Conservation (phyloP, 352 stramenopile genomes). For the Vaucheria bursata region DNA sequence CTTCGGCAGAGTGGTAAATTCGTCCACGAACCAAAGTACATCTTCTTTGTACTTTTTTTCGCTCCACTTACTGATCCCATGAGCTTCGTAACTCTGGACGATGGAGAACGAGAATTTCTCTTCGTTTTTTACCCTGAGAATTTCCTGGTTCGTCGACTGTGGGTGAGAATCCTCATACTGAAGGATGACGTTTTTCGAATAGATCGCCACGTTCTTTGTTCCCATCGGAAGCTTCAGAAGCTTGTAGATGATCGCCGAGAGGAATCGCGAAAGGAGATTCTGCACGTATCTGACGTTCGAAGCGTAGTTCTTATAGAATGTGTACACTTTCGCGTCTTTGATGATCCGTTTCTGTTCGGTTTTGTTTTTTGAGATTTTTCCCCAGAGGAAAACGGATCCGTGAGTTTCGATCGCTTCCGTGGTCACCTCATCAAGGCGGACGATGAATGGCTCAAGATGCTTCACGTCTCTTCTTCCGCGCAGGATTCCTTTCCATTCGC, state of each 20-base stretch:
- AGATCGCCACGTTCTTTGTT: neutral
- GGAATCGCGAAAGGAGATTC: neutral
- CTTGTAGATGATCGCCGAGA: neutral
- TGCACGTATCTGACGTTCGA: neutral
- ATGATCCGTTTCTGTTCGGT: neutral
- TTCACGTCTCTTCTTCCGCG: neutral
- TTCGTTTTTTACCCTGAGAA: neutral
- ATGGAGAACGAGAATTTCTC: neutral
- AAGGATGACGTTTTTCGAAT: neutral
- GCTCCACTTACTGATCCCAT: neutral
- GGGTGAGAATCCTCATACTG: neutral
- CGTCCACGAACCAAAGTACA: neutral
- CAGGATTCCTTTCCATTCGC: neutral
- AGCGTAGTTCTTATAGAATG: neutral
- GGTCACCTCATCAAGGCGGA: neutral
- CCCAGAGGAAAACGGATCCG: neutral
- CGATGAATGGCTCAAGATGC: neutral
- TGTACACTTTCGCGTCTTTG: neutral
- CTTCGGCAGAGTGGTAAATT: neutral
- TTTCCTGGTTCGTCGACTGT: neutral
- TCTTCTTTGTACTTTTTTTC: neutral
- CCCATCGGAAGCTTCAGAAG: neutral
- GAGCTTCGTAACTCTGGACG: neutral
- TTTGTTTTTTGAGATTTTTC: neutral
- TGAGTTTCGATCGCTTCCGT: neutral